phyloP scores from a whole-genome alignment of 1,139 yeast genomes.

The Wickerhamomyces sp. region DNA sequence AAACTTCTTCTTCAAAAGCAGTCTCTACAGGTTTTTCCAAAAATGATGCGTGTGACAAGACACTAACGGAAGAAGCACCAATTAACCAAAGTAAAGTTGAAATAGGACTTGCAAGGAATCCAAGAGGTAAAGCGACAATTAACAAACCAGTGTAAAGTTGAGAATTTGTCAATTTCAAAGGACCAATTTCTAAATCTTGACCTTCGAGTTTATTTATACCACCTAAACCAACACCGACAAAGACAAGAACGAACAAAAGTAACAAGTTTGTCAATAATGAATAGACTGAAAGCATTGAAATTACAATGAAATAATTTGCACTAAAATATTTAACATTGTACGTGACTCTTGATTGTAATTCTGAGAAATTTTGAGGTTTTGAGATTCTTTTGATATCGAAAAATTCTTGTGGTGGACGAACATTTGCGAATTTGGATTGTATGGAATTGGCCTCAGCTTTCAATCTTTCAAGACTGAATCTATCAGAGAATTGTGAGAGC shows the following conservation, averaged over 20 bases:
- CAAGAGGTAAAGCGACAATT: constrained; percentile 77
- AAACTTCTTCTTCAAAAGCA: constrained; percentile 87
- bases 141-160: constrained; percentile 87
- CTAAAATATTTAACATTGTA: constrained; percentile 85
- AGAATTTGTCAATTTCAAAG: constrained; percentile 62
- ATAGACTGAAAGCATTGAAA: constrained; percentile 63
- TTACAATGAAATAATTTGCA: constrained; percentile 77
- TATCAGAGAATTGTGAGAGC: constrained; percentile 41
- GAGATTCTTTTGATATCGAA: constrained; percentile 86
- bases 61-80: constrained; percentile 87
- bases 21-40: constrained; percentile 98
- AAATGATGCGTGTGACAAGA: constrained; percentile 85
- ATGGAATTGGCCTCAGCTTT: constrained; percentile 40
- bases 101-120: constrained; percentile 89
- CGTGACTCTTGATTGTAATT: constrained; percentile 80
- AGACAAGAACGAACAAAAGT: constrained; percentile 72
- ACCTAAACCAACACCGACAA: constrained; percentile 64
- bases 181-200: constrained; percentile 68
- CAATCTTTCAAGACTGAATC: constrained; percentile 47
- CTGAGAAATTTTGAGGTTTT: constrained; percentile 86
- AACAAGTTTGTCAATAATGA: constrained; percentile 79
- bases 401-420: constrained; percentile 89
- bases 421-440: constrained; percentile 62
- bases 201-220: constrained; percentile 81
- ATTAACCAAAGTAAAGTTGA: constrained; percentile 94